Conservation (phyloP, 2,329 filamentous ascomycete species). For the Geosmithia putterillii region DNA sequence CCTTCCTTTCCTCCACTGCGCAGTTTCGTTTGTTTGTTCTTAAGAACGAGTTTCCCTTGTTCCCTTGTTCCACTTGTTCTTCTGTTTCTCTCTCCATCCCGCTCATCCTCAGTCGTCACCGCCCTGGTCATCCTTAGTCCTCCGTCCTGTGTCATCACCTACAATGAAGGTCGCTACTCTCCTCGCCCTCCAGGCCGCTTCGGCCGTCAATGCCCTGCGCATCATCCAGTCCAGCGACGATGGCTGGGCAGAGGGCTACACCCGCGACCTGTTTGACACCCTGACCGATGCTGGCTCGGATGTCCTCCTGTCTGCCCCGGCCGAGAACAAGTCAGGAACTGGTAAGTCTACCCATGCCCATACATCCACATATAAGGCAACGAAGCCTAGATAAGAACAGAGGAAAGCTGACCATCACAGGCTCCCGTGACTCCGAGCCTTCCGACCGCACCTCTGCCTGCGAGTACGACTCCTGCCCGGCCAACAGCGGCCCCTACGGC, state of each 20-base stretch:
- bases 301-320: conserved; percentile 53
- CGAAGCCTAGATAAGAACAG: no score
- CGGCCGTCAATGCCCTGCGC: conserved; percentile 25
- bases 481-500: conserved; percentile 41
- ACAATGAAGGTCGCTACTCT: conserved; percentile 14
- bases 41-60: no score
- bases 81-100: no score
- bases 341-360: no score
- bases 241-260: conserved; percentile 60
- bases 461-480: conserved; percentile 48
- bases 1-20: no score
- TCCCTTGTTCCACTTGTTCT: no score
- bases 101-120: no score
- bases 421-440: conserved; percentile 35
- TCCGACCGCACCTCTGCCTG: conserved; percentile 35
- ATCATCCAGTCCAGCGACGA: conserved; percentile 60
- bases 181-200: conserved; percentile 10
- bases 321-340: conserved; percentile 52
- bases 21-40: no score
- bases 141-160: no score
- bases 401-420: conserved; percentile 23
- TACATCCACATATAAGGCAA: not conserved
- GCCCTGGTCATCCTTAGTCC: no score
- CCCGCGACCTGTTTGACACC: conserved; percentile 45
- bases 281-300: conserved; percentile 43